These are phyloP conservation scores for Diutina rugosa DNA, from an alignment of 1,139 yeast species.

Conservation along the genomic window DNA sequence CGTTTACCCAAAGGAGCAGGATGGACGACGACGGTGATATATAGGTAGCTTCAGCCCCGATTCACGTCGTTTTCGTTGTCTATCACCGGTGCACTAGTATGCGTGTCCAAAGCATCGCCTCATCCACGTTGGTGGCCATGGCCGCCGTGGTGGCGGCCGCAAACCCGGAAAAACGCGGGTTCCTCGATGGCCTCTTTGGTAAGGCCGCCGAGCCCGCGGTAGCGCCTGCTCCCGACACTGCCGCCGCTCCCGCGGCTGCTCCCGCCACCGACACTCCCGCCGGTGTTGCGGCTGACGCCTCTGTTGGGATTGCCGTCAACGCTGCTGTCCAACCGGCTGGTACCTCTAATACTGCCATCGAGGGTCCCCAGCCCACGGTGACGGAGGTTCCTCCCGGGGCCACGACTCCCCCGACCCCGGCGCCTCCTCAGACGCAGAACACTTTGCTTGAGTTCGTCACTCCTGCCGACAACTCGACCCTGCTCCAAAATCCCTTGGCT, in stretches of 20 bases:
- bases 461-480: not conserved
- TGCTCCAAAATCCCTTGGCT: not conserved
- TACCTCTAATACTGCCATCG: not conserved
- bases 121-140: not conserved
- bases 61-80: not conserved
- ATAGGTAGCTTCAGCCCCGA: not conserved
- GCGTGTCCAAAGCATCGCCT: not conserved
- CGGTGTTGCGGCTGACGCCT: not conserved
- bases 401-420: not conserved
- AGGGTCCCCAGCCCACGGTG: not conserved
- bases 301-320: not conserved
- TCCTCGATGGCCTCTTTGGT: not conserved
- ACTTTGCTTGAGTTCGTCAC: not conserved
- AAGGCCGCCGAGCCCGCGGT: not conserved
- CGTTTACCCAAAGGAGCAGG: not conserved
- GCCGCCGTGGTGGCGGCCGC: constrained; percentile 1
- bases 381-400: not conserved
- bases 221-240: not conserved
- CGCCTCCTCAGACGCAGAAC: not conserved
- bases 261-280: not conserved
- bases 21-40: not conserved
- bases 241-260: not conserved
- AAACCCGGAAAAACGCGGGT: not conserved
- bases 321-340: not conserved
- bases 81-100: not conserved